phyloP scores from a whole-genome alignment of 768 basidiomycete species.

The Rhizopogon vulgaris region DNA sequence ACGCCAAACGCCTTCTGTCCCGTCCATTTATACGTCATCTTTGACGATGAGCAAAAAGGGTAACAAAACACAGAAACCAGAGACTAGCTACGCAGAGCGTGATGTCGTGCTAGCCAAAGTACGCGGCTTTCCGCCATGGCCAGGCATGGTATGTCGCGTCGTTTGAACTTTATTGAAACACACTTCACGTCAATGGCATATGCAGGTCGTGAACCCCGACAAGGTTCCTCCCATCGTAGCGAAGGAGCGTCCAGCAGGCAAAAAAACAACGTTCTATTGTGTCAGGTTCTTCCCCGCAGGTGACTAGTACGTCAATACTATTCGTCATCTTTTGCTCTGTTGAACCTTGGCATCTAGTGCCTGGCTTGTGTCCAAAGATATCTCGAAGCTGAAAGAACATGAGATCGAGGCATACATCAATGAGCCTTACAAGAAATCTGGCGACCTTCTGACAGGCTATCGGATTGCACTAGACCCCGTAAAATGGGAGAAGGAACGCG shows the following conservation, averaged over 20 bases:
- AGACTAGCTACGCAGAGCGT: slow-evolving; percentile 55
- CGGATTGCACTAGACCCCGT: slow-evolving; percentile 68
- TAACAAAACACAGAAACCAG: slow-evolving; percentile 32
- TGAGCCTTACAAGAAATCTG: slow-evolving; percentile 70
- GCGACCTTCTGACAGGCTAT: slow-evolving; percentile 73
- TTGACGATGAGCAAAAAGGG: slow-evolving; percentile 48
- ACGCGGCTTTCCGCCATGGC: slow-evolving; percentile 94
- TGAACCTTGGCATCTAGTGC: slow-evolving; percentile 43
- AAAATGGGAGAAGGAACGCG: slow-evolving; percentile 52
- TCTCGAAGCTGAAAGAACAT: slow-evolving; percentile 67
- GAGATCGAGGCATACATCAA: slow-evolving; percentile 83
- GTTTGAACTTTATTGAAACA: slow-evolving; percentile 8
- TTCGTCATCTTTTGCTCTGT: slow-evolving; percentile 9
- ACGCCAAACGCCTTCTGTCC: slow-evolving; percentile 9
- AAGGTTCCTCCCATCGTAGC: slow-evolving; percentile 53
- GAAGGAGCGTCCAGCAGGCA: slow-evolving; percentile 65
- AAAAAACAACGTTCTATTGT: slow-evolving; percentile 68
- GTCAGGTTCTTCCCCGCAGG: slow-evolving; percentile 89
- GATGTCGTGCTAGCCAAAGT: slow-evolving; percentile 91
- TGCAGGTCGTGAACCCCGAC: slow-evolving; percentile 76
- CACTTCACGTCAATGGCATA: slow-evolving; percentile 6
- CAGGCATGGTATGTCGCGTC: slow-evolving; percentile 71
- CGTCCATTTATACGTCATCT: slow-evolving; percentile 8
- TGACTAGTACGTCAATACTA: slow-evolving; percentile 69
- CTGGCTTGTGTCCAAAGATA: slow-evolving; percentile 80